Conservation (phyloP, 352 stramenopile species). For the Phytopythium helicoides region DNA sequence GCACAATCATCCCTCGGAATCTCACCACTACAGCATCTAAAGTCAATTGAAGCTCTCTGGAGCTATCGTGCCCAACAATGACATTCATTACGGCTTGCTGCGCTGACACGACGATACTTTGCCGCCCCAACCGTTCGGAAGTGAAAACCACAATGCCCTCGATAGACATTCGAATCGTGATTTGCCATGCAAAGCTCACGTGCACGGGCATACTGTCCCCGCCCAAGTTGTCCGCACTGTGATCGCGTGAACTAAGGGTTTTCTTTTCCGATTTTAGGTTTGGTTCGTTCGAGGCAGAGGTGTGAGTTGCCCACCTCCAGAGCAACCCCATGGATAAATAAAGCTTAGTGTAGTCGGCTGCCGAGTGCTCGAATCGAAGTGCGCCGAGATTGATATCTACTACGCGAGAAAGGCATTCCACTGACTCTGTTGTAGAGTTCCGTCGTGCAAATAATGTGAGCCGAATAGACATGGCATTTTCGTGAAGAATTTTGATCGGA, state of each 20-base stretch:
- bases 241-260: too few species aligned
- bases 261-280: background rate
- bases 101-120: slow-evolving; percentile 31
- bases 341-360: background rate
- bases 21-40: slow-evolving; percentile 39
- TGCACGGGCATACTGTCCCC: background rate
- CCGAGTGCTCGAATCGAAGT: slow-evolving; percentile 20
- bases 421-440: slow-evolving; percentile 29
- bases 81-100: slow-evolving; percentile 46
- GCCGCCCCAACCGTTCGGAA: slow-evolving; percentile 30
- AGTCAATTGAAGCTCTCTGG: slow-evolving; percentile 49
- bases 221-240: too few species aligned
- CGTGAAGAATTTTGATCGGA: slow-evolving; percentile 27
- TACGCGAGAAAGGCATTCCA: slow-evolving; percentile 52
- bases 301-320: background rate
- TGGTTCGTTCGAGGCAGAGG: background rate
- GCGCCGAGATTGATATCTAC: slow-evolving; percentile 56
- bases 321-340: background rate
- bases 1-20: slow-evolving; percentile 44
- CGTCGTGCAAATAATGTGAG: slow-evolving; percentile 57
- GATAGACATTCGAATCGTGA: slow-evolving; percentile 48
- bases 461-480: slow-evolving; percentile 45
- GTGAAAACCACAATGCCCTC: slow-evolving; percentile 40
- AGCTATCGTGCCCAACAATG: slow-evolving; percentile 40
- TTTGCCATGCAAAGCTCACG: slow-evolving; percentile 47